phyloP scores from a whole-genome alignment of 805 yeast species.

The Candida coleopterorum region DNA sequence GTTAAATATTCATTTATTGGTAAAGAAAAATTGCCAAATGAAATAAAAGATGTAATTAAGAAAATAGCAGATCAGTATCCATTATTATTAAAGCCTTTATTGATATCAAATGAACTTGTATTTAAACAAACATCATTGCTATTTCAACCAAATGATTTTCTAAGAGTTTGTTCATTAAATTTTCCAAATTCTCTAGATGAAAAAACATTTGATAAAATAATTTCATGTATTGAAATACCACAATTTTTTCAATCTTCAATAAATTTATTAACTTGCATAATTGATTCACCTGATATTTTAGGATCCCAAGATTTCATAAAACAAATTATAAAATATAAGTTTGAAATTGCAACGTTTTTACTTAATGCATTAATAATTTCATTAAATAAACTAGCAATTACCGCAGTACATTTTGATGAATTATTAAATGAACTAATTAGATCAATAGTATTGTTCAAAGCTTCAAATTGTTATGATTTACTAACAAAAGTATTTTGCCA shows the following conservation, averaged over 20 bases:
- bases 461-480: slow-evolving; percentile 21
- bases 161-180: slow-evolving; percentile 26
- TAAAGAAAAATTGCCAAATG: slow-evolving; percentile 28
- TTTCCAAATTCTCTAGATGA: slow-evolving; percentile 16
- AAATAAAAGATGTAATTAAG: slow-evolving; percentile 18
- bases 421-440: slow-evolving; percentile 24
- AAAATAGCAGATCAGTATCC: slow-evolving; percentile 28
- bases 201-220: slow-evolving; percentile 17
- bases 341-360: slow-evolving; percentile 22
- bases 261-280: slow-evolving; percentile 23
- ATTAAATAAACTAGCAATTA: slow-evolving; percentile 28
- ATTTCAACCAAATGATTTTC: slow-evolving; percentile 30
- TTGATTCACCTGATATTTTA: slow-evolving; percentile 26
- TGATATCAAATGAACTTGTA: slow-evolving; percentile 20
- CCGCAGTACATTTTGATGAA: slow-evolving; percentile 25
- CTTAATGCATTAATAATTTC: slow-evolving; percentile 23
- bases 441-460: slow-evolving; percentile 27
- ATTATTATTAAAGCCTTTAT: slow-evolving; percentile 26
- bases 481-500: slow-evolving; percentile 22
- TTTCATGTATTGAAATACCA: slow-evolving; percentile 20
- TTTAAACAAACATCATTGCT: slow-evolving; percentile 21
- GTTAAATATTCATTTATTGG: slow-evolving; percentile 35
- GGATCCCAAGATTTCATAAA: slow-evolving; percentile 28
- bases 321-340: slow-evolving; percentile 33
- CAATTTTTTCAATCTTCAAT: slow-evolving; percentile 25